Evolutionary conservation across 495 filamentous ascomycete genomes (phyloP).

Genomic region (Rusavskia elegans): DNA sequence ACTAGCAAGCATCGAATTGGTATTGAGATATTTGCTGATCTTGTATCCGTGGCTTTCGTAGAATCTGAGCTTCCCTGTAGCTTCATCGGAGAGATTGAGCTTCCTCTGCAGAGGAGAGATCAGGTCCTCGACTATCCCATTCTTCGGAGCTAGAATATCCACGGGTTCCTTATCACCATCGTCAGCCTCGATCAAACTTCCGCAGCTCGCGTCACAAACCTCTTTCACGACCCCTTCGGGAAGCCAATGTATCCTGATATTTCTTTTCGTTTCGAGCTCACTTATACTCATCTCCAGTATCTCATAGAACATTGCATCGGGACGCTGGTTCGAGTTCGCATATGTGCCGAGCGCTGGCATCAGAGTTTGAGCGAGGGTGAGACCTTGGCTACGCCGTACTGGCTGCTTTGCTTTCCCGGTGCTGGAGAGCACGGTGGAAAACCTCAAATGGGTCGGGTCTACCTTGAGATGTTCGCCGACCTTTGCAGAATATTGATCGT

Average conservation of each 20-base stretch:
- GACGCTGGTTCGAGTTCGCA: slow-evolving; percentile 46
- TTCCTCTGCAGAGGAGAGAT: slow-evolving; percentile 62
- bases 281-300: slow-evolving; percentile 84
- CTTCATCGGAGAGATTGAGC: slow-evolving; percentile 58
- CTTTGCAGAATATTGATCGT: slow-evolving; percentile 77
- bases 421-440: slow-evolving; percentile 63
- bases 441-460: slow-evolving; percentile 73
- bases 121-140: slow-evolving; percentile 61
- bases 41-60: slow-evolving; percentile 69
- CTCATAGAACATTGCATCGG: slow-evolving; percentile 76
- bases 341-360: slow-evolving; percentile 47
- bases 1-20: slow-evolving; percentile 46
- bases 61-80: slow-evolving; percentile 49
- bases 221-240: slow-evolving; percentile 85
- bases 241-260: slow-evolving; percentile 64
- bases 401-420: slow-evolving; percentile 56
- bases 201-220: slow-evolving; percentile 28
- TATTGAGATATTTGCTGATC: slow-evolving; percentile 55
- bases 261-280: slow-evolving; percentile 83
- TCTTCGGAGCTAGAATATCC: slow-evolving; percentile 74
- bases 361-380: slow-evolving; percentile 56
- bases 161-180: slow-evolving; percentile 39
- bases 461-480: slow-evolving; percentile 68
- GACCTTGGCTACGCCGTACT: slow-evolving; percentile 53
- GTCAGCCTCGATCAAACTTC: slow-evolving; percentile 10